Evolutionary conservation across 176 grass and related monocot species (phyloP).

Genomic region (Tillandsia leiboldiana): DNA sequence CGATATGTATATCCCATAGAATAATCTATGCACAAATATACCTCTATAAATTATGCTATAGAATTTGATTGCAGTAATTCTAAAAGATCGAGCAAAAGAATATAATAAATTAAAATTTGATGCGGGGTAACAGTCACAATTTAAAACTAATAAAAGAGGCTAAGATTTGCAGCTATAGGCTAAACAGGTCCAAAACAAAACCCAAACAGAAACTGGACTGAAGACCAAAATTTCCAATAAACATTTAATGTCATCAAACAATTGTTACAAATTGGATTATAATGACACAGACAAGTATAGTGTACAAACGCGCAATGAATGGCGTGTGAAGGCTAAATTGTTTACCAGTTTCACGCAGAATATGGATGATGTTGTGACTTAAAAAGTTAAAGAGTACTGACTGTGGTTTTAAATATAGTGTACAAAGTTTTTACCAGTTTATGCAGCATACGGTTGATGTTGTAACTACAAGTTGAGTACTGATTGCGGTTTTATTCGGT

Average conservation of each 20-base stretch:
- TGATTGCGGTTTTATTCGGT: conserved; percentile 48
- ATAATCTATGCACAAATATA: no score
- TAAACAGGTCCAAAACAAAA: no score
- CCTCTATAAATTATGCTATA: no score
- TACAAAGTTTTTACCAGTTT: not conserved
- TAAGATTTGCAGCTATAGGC: no score
- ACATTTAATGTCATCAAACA: not conserved
- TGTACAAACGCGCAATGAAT: not conserved
- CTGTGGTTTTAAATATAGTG: conserved; percentile 28
- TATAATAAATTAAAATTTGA: no score
- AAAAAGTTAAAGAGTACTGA: conserved; percentile 18
- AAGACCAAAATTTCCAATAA: no score
- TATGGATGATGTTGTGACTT: not conserved
- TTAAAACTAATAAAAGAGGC: no score
- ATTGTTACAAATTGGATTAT: not conserved
- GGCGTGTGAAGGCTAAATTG: not conserved
- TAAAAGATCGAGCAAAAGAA: no score
- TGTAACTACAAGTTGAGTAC: conserved; percentile 23
- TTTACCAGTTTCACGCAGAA: not conserved
- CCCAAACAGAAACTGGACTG: no score
- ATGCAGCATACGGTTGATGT: not conserved
- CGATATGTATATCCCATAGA: no score
- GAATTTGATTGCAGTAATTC: no score
- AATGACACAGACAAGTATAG: not conserved
- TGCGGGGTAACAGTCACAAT: no score